Evolutionary conservation across 2,329 filamentous ascomycete genomes (phyloP), one percentile per base, ranked within the genome.

Genomic region (Aspergillus pseudotamarii): DNA sequence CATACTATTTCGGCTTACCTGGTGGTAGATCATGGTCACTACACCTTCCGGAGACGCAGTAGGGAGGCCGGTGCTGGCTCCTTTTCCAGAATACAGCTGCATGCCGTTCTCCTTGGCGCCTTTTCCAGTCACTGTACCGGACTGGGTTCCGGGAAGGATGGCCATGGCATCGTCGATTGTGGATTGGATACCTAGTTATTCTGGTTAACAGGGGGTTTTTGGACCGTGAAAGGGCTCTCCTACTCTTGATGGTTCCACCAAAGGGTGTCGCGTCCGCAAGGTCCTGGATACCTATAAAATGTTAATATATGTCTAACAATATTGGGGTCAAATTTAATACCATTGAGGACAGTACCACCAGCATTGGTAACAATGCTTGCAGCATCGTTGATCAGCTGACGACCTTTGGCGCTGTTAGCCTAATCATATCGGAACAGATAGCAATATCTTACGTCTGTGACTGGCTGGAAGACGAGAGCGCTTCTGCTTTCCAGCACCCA

Each of bases 1-100:
- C 6, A 5, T 38, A 23, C 23, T 8, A 28, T 6, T 1, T 32
- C 28, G 16, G 16, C 45, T 9, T 64, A 70, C 69, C 80, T 91
- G 86, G 75, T 88, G 87, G 80, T 86, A 90, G 64, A 84, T 87
- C 84, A 91, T 84, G 62, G 81, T 83, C 73, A 91, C 80, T 32
- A 82, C 83, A 65, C 89, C 88, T 60, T 87, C 82, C 63, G 89
- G 86, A 23, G 81, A 78, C 62, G 82, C 83, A 5, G 88, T 91
- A 10, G 89, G 89, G 21, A 91, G 78, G 63, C 88, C 88, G 12
- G 74, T 73, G 0, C 74, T 65, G 14, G 85, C 80, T 59, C 88
- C 89, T 19, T 77, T 68, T 62, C 88, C 88, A 11, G 85, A 81
- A 11, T 83, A 81, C 4, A 82, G 79, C 28, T 83, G 81, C 51